Evolutionary conservation across 306 rosid species (phyloP), one percentile per base, ranked within the genome.

Genomic region (Prunus salicina): DNA sequence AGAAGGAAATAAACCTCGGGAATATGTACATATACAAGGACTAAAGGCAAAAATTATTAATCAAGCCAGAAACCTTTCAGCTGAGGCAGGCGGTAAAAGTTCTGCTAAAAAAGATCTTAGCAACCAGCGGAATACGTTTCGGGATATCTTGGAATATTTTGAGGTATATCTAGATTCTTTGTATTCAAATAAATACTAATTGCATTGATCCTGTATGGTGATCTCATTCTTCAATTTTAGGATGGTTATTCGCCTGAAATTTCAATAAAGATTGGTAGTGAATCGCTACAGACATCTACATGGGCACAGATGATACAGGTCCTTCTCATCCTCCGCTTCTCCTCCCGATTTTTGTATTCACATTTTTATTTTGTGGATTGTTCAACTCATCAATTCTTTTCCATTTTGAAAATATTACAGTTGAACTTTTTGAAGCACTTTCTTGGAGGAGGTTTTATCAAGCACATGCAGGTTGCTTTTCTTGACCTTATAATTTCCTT

Each of bases 1-100:
- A 49, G 96, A 87, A 68, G 91, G 76, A 74, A 84, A 66, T 65
- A 88, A 89, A 76, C 86, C 85, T 20, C 85, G 76, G 69, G 95
- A 90, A 60, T 88, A 72, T 82, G 62, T 79, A 12, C 89, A 71
- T 71, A 74, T 92, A 57, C 97, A 89, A 77, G 98, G 98, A 74
- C 64, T 95, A 76, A 95, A 87, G 85, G 86, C 89, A 25, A 92
- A 90, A 83, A 87, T 95, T 71, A 79, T 90, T 61, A 92, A 85
- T 79, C 97, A 92, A 83, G 95, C 93, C 25, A 90, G 80, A 86
- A 47, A 69, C 74, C 98, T 95, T 50, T 84, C 97, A 19, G 77
- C 85, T 11, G 97, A 95, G 89, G 98, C 98, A 27, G 97, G 96
- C 46, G 97, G 98, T 46, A 92, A 86, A 85, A 96, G 97, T 49